Conservation (phyloP, 2,329 filamentous ascomycete species). For the Monilinia vaccinii-corymbosi region DNA sequence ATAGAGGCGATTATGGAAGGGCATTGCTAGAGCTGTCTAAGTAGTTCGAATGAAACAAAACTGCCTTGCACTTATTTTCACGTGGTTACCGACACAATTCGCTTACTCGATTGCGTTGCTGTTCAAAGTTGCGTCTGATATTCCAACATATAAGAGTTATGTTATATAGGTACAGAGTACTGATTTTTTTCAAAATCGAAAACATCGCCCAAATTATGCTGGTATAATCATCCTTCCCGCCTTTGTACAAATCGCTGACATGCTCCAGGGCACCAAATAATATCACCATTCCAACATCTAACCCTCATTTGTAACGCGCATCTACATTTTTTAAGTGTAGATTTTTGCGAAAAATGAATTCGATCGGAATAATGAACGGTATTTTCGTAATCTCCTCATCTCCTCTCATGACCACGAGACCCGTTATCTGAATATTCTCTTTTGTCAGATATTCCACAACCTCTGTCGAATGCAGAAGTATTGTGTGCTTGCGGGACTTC, state of each 20-base stretch:
- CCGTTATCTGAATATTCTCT: not conserved
- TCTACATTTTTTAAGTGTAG: not conserved
- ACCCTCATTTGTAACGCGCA: not conserved
- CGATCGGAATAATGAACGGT: not conserved
- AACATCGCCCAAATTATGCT: not conserved
- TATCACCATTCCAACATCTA: not conserved
- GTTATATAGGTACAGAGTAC: not conserved
- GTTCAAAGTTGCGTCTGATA: not conserved
- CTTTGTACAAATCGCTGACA: not conserved
- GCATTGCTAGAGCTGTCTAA: constrained; percentile 17
- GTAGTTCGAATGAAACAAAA: not conserved
- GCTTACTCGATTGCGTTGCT: not conserved
- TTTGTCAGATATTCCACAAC: not conserved
- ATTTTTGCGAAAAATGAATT: not conserved
- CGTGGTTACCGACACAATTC: not conserved
- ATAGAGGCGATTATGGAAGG: constrained; percentile 66
- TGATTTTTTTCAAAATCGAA: not conserved
- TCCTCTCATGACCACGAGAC: not conserved
- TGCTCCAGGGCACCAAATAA: not conserved
- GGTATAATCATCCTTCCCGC: not conserved
- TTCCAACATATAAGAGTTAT: not conserved
- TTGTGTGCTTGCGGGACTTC: too few relatives aligned
- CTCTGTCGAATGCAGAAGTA: not conserved
- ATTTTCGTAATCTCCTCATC: not conserved
- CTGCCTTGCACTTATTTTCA: not conserved